Percentiles rank a stretch among this genome's conserved stretches.
These are phyloP conservation scores for Debaryomyces fabryi DNA, from an alignment of 1,139 yeast genomes.

Conservation along the genomic window DNA sequence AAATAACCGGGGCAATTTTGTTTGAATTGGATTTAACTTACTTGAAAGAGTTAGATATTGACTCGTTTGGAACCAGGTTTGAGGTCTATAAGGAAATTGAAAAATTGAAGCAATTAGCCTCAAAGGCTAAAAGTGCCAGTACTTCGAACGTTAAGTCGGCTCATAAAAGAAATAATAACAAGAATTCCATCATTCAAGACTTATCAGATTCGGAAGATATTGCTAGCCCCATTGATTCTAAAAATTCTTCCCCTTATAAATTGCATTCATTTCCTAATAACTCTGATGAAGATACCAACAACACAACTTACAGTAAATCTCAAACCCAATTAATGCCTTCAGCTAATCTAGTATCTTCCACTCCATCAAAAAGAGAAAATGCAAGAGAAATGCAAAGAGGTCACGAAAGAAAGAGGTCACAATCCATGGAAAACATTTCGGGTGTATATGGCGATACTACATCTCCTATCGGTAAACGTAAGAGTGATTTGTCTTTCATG, in stretches of 20 bases:
- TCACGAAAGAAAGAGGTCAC: slow-evolving; percentile 52
- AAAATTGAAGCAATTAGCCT: slow-evolving; percentile 44
- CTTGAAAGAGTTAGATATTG: slow-evolving; percentile 87
- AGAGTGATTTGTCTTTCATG: slow-evolving; percentile 31
- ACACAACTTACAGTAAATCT: slow-evolving; percentile 8
- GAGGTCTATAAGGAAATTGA: slow-evolving; percentile 90
- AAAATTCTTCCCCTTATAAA: slow-evolving; percentile 10
- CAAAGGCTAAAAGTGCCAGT: slow-evolving; percentile 1
- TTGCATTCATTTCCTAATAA: slow-evolving; percentile 10
- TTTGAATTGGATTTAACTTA: slow-evolving; percentile 84
- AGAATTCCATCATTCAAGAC: slow-evolving; percentile 5
- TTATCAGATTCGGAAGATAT: slow-evolving; percentile 9
- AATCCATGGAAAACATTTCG: slow-evolving; percentile 53
- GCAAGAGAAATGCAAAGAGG: slow-evolving; percentile 11
- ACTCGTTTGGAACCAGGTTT: slow-evolving; percentile 92
- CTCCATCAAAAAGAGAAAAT: slow-evolving; percentile 11
- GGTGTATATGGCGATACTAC: slow-evolving; percentile 4
- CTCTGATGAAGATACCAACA: slow-evolving; percentile 13
- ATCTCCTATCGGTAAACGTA: slow-evolving; percentile 14
- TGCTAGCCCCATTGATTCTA: slow-evolving; percentile 11
- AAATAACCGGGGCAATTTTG: slow-evolving; percentile 83
- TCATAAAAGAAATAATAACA: neutral
- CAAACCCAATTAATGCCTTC: slow-evolving; percentile 21
- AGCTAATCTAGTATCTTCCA: slow-evolving; percentile 16
- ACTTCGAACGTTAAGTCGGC: neutral